Conservation (phyloP, 2,329 filamentous ascomycete genomes). For the Coniochaeta sp. region DNA sequence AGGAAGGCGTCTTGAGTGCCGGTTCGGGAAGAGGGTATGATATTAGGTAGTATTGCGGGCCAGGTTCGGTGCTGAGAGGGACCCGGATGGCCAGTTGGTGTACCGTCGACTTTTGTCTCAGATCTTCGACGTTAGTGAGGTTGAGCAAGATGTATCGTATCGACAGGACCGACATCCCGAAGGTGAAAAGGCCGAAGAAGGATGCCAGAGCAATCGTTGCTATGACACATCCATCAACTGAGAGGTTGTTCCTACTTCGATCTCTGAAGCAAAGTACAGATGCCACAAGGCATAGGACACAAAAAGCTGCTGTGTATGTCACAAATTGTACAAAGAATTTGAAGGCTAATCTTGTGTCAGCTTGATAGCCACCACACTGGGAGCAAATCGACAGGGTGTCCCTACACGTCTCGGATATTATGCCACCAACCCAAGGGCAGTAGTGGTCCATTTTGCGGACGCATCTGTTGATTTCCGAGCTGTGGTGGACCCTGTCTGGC, state of each 20-base stretch:
- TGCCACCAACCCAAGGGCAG: slow-evolving; percentile 94
- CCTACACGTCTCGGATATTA: slow-evolving; percentile 73
- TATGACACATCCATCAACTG: slow-evolving; percentile 54
- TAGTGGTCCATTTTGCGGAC: slow-evolving; percentile 91
- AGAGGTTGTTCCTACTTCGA: neutral
- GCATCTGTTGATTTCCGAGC: slow-evolving; percentile 72
- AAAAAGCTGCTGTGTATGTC: slow-evolving; percentile 64
- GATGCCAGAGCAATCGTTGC: slow-evolving; percentile 58
- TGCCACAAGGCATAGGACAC: slow-evolving; percentile 55
- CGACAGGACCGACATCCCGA: slow-evolving; percentile 69
- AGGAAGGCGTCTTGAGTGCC: slow-evolving; percentile 13
- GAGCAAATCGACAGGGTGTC: slow-evolving; percentile 1
- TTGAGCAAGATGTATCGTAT: slow-evolving; percentile 65
- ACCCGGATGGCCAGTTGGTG: slow-evolving; percentile 72
- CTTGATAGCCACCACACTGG: slow-evolving; percentile 8
- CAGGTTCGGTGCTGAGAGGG: slow-evolving; percentile 37
- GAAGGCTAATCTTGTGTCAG: slow-evolving; percentile 47
- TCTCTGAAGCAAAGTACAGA: slow-evolving; percentile 58
- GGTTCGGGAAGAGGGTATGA: slow-evolving; percentile 47
- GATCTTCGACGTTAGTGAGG: slow-evolving; percentile 76
- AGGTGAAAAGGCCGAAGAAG: slow-evolving; percentile 75
- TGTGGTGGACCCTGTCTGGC: slow-evolving; percentile 81
- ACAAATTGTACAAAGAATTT: slow-evolving; percentile 92
- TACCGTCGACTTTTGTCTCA: slow-evolving; percentile 53
- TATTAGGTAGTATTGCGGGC: slow-evolving; percentile 41